Percentiles rank a stretch among this genome's conserved stretches.
Evolutionary conservation across 75 land plant species (phyloP).

Genomic region (Chamaecyparis obtusa): DNA sequence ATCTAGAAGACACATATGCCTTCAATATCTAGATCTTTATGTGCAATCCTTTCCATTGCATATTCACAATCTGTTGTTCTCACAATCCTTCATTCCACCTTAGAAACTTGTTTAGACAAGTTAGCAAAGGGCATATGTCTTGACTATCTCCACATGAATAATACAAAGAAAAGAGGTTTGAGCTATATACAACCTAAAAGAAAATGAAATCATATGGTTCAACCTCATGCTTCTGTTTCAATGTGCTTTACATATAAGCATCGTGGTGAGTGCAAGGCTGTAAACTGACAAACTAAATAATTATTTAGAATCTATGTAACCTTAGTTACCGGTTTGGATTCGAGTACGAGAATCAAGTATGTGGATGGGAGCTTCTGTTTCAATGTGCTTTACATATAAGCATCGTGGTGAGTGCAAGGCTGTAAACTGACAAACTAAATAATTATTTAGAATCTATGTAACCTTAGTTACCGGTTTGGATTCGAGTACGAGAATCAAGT

Average conservation of each 20-base stretch:
- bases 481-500: too few species aligned
- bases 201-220: background rate
- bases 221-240: background rate
- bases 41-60: background rate
- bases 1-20: background rate
- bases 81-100: background rate
- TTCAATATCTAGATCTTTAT: background rate
- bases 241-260: background rate
- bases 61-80: background rate
- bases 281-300: too few species aligned
- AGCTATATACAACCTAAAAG: background rate
- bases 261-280: background rate
- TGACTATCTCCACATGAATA: background rate
- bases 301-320: too few species aligned
- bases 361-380: too few species aligned
- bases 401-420: background rate
- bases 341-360: too few species aligned
- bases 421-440: too few species aligned
- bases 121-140: background rate
- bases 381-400: background rate
- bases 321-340: too few species aligned
- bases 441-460: too few species aligned
- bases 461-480: too few species aligned
- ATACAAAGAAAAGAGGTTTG: too few species aligned
- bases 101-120: background rate